Conservation (phyloP, 2,329 filamentous ascomycete species). For the Fusarium odoratissimum region DNA sequence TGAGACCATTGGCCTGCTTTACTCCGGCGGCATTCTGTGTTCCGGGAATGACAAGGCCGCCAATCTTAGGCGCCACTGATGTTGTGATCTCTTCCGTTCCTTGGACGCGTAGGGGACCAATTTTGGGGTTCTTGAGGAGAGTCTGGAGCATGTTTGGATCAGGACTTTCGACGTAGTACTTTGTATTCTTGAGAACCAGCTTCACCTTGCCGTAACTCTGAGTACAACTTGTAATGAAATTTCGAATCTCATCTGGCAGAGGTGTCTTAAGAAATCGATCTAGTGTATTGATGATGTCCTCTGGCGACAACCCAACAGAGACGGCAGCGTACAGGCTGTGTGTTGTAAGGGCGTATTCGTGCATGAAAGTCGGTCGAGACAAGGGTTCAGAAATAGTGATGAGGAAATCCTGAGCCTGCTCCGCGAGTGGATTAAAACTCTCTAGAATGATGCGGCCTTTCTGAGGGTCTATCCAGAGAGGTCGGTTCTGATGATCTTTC, state of each 20-base stretch:
- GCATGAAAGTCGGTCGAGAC: constrained; percentile 88
- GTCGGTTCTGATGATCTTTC: constrained; percentile 87
- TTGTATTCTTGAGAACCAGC: constrained; percentile 92
- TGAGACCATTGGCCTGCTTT: constrained; percentile 71
- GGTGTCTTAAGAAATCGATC: constrained; percentile 91
- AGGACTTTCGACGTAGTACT: constrained; percentile 92
- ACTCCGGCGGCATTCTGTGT: constrained; percentile 93
- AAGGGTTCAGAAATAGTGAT: constrained; percentile 95
- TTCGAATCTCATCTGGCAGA: constrained; percentile 81
- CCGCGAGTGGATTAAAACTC: constrained; percentile 89
- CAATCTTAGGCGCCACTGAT: constrained; percentile 86
- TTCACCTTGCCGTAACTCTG: constrained; percentile 96
- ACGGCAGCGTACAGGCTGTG: constrained; percentile 97
- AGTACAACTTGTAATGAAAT: constrained; percentile 83
- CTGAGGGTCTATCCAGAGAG: constrained; percentile 91
- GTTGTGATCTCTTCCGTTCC: constrained; percentile 78
- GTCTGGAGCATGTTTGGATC: constrained; percentile 88
- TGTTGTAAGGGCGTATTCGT: constrained; percentile 91
- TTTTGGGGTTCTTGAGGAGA: constrained; percentile 85
- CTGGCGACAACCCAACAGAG: constrained; percentile 88
- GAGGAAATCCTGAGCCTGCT: constrained; percentile 91
- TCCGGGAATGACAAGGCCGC: constrained; percentile 89
- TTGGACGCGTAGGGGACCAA: constrained; percentile 82
- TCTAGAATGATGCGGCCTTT: constrained; percentile 91
- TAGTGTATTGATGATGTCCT: constrained; percentile 90